Conservation (phyloP, 768 basidiomycete genomes). For the Trametes villosa region DNA sequence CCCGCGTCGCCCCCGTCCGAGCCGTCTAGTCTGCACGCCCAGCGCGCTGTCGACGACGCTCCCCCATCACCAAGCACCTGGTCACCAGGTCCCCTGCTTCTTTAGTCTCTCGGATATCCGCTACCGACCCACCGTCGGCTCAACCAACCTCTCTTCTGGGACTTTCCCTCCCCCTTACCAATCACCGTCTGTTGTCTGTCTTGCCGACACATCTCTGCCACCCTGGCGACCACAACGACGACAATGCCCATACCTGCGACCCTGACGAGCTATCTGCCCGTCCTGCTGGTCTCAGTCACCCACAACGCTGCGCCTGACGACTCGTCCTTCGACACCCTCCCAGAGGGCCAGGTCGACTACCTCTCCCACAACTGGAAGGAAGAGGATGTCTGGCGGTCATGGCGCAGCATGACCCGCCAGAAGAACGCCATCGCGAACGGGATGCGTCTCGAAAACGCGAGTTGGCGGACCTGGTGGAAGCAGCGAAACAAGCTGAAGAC, state of each 20-base stretch:
- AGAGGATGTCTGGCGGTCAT: slow-evolving; percentile 98
- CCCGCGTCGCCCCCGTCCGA: not conserved
- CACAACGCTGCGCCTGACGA: slow-evolving; percentile 70
- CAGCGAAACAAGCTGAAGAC: slow-evolving; percentile 96
- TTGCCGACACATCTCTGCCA: too few species aligned
- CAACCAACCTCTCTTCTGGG: slow-evolving; percentile 5
- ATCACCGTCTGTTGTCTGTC: not conserved
- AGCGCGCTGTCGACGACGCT: slow-evolving; percentile 10
- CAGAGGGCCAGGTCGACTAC: slow-evolving; percentile 96
- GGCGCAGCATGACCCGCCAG: slow-evolving; percentile 97
- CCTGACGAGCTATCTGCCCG: slow-evolving; percentile 61
- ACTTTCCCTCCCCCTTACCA: not conserved
- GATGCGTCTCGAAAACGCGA: slow-evolving; percentile 92
- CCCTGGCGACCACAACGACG: slow-evolving; percentile 10
- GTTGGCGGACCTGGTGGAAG: slow-evolving; percentile 99
- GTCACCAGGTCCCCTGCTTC: slow-evolving; percentile 9
- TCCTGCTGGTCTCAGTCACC: slow-evolving; percentile 66
- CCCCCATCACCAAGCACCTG: not conserved
- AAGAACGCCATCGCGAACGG: slow-evolving; percentile 99
- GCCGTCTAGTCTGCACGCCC: slow-evolving; percentile 16
- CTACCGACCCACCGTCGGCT: slow-evolving; percentile 15
- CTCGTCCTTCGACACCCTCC: slow-evolving; percentile 78
- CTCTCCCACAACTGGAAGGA: slow-evolving; percentile 97
- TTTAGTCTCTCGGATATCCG: slow-evolving; percentile 4
- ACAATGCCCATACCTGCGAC: slow-evolving; percentile 33